Base-by-base conservation (phyloP, 306 rosid species). In the Lathyrus tuberosus region DNA sequence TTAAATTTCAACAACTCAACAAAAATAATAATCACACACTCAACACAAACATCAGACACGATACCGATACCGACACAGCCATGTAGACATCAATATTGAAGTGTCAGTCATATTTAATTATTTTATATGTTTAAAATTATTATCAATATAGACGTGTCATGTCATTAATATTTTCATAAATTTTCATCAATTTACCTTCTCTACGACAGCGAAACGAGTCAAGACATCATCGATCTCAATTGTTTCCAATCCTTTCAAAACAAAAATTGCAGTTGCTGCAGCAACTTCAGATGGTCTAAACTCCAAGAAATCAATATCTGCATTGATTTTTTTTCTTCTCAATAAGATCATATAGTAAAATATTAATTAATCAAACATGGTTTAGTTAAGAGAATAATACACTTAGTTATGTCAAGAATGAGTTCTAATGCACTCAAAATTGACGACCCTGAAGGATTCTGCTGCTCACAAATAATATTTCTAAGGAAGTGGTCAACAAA, bases 271-370 rank as follows among this genome's bases (percentile, higher is more conserved):
- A 62, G 82, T 91, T 6, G 95, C 90, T 35, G 91, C 87, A 22
- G 95, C 98, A 14, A 92, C 86, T 79, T 92, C 98, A 62, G 96
- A 92, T 59, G 98, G 89, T 71, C 47, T 78, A 81, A 86, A 89
- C 69, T 92, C 95, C 90, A 92, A 89, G 84, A 92, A 89, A 75
- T 92, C 86, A 77, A 86, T 70, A 69, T 81, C 98, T 92, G 87
- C 83, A 88, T 80, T 81, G 53, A 49, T 77, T 74, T 65, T 63
- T 30, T 4, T 30, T 30, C 6, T 30, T 5, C 6, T 81, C 80
- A 65, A 68, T 71, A 69, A 75, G 59, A 62, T 7, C 33, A 30
- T 30, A 30, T 30, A 30, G 33, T 30, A 30, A 30, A 30, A 6
- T 30, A 30, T 30, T 30, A 4, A 30, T 3, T 30, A 30, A 30